phyloP scores from a whole-genome alignment of 176 grass and related monocot species.

The Ananas comosus region DNA sequence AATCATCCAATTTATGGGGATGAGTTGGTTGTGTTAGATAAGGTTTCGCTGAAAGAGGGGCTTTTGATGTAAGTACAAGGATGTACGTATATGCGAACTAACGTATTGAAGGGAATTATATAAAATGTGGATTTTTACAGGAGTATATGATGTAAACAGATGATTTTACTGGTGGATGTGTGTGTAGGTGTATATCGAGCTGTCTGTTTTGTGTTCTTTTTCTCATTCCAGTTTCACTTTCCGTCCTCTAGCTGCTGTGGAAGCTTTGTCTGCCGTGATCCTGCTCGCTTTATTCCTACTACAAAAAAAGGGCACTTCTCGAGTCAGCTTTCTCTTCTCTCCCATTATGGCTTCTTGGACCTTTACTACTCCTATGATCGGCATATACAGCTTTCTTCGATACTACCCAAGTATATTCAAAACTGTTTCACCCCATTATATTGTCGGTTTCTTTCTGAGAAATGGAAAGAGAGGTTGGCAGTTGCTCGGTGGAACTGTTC shows the following conservation, averaged over 20 bases:
- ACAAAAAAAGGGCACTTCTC: constrained; percentile 50
- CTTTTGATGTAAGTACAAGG: no score
- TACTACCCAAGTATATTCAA: constrained; percentile 51
- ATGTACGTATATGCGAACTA: no score
- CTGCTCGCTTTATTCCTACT: constrained; percentile 48
- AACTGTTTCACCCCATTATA: constrained; percentile 47
- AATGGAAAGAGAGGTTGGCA: constrained; percentile 52
- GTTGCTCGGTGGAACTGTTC: constrained; percentile 50
- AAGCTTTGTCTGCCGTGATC: constrained; percentile 49
- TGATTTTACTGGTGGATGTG: no score
- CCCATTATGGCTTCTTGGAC: constrained; percentile 74
- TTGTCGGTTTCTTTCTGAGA: constrained; percentile 41
- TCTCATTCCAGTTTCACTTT: no score
- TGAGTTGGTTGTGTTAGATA: no score
- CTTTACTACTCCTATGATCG: constrained; percentile 25
- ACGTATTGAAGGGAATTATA: no score
- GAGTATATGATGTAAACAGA: no score
- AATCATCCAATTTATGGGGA: no score
- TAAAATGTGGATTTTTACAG: no score
- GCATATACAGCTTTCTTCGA: constrained; percentile 58
- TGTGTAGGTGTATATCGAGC: no score
- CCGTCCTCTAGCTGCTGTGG: constrained; percentile 41
- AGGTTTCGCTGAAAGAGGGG: no score
- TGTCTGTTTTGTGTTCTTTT: no score
- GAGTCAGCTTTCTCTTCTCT: constrained; percentile 69